Base-by-base conservation (phyloP, 164 flowering plant genomes). In the Platanus orientalis region DNA sequence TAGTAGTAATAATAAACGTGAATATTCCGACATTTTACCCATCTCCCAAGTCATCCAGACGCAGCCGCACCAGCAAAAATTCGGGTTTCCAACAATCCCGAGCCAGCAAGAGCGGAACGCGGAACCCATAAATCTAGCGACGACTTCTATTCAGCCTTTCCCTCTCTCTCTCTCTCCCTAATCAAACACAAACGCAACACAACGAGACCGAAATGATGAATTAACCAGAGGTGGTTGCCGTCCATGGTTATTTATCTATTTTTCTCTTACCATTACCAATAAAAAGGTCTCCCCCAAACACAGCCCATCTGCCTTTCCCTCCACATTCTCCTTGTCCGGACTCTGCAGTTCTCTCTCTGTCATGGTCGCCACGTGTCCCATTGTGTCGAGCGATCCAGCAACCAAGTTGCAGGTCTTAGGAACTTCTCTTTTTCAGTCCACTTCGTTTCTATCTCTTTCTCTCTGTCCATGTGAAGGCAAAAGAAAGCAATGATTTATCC, bases 381-480 rank as follows among this genome's bases (percentile, higher is more conserved):
- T 45, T 2, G 0, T 16, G 49, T 45, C n/a, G 19, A 45, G n/a
- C 2, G 19, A 45, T 45, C 19, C 4, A 45, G 20, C 49, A 45
- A 45, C n/a, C 0, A 45, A 19, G 49, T 45, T 45, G 49, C 49
- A 45, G 49, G 49, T 45, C 49, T 45, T n/a, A 45, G 16, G 49
- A 19, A 2, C 20, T 16, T 45, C 49, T 45, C 49, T 45, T 57
- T 36, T 57, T 30, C 60, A 54, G 44, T 57, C 60, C 47, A 21
- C 60, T 57, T 57, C 60, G 26, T 57, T 42, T 32, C 58, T 23
- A 17, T 57, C 20, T 45, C 20, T 45, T 9, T 20, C 27, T 32
- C 40, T 57, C 60, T 57, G 24, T 57, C 23, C 58, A 54, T 54
- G 58, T 54, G 58, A 54, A 16, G 29, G 19, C 7, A 28, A 54